Percentiles rank a stretch among this genome's conserved stretches.
These are phyloP conservation scores for Fusarium tjaetaba DNA, from an alignment of 2,329 filamentous ascomycete species.

Conservation along the genomic window DNA sequence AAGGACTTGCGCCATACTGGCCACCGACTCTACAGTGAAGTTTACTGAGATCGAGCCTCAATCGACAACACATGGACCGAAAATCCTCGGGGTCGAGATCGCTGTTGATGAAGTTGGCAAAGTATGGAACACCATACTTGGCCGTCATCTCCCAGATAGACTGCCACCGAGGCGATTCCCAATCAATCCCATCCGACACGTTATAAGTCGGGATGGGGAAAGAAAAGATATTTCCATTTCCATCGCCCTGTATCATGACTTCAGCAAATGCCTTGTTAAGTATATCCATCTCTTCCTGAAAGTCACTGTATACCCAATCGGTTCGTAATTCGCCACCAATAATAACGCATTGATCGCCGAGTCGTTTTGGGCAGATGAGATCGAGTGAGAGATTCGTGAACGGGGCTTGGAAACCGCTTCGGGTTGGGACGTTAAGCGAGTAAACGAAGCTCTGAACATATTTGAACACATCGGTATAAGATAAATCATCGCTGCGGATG, in stretches of 20 bases:
- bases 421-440: constrained; percentile 40
- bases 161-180: constrained; percentile 40
- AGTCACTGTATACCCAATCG: constrained; percentile 35
- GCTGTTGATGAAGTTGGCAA: constrained; percentile 41
- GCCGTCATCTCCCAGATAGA: constrained; percentile 41
- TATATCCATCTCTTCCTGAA: constrained; percentile 41
- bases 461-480: constrained; percentile 39
- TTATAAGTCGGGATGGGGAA: constrained; percentile 41
- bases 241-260: constrained; percentile 41
- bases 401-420: constrained; percentile 40
- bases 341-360: constrained; percentile 29
- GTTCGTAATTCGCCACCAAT: constrained; percentile 28
- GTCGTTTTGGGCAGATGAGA: constrained; percentile 31
- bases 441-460: constrained; percentile 41
- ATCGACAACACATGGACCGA: constrained; percentile 38
- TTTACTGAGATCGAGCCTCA: constrained; percentile 39
- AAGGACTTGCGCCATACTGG: constrained; percentile 34
- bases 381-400: constrained; percentile 40
- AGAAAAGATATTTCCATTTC: constrained; percentile 40
- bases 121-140: constrained; percentile 41
- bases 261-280: constrained; percentile 41
- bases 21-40: constrained; percentile 39
- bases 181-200: constrained; percentile 35
- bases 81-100: constrained; percentile 40
- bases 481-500: constrained; percentile 29